Evolutionary conservation across 2,329 filamentous ascomycete genomes (phyloP), one percentile per base, ranked within the genome.

Genomic region (Pseudopithomyces maydicus): DNA sequence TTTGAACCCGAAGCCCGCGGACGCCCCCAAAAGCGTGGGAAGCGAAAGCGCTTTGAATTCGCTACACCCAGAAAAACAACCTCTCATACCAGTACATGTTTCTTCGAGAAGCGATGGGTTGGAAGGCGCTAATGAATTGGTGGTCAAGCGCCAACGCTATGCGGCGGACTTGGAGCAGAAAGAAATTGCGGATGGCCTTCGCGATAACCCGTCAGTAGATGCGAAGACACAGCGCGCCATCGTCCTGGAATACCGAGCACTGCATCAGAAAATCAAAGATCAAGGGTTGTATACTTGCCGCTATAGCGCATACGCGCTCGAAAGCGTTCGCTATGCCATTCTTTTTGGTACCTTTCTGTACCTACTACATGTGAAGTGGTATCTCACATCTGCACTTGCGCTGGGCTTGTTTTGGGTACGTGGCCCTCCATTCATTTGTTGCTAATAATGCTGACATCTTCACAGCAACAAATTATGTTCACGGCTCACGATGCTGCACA

Each of bases 401-500:
- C 71, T 89, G n/a, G 87, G 86, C 3, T 54, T 85, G 14, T 88
- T 88, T 69, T 88, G 86, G 84, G 81, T 84, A 75, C 39, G 59
- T 47, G 19, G 69, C n/a, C 14, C 42, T 43, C 4, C 33, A 20
- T 8, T 2, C 14, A 1, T 33, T 6, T 4, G 22, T 6, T 4
- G 22, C 20, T 55, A 70, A 56, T 5, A 6, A 4, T 11, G 69
- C 53, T 45, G 36, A 39, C 22, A 10, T 5, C 17, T 19, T 2
- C 10, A 10, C 61, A 84, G 85, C 86, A 88, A 65, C 86, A 88
- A 76, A 84, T 89, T 75, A 88, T 89, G 84, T 89, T 89, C 72
- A 82, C 83, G 0, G 86, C 86, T 3, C 86, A 89, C 66, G 87
- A 89, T 64, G 86, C 85, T 10, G 86, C 85, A 2, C 87, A 88